A percentile compares a stretch with the other conserved stretches of the same genome.
phyloP scores from a whole-genome alignment of 805 yeast species.

The Suhomyces emberorum region DNA sequence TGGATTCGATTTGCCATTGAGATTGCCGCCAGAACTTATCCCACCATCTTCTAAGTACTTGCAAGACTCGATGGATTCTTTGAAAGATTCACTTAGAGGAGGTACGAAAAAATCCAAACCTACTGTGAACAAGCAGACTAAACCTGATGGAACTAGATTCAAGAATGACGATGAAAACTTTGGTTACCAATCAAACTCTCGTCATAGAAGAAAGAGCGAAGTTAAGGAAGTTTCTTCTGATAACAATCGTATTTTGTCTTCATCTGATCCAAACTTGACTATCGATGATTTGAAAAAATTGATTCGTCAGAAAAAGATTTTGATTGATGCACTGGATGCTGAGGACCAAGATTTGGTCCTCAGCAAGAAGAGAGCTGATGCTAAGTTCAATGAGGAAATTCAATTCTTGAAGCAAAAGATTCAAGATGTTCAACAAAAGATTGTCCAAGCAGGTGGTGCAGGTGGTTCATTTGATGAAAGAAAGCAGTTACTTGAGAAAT shows the following conservation, averaged over 20 bases:
- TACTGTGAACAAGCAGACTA: conserved; percentile 13
- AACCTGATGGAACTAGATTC: conserved; percentile 40
- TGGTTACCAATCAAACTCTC: conserved; percentile 67
- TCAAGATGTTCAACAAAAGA: conserved; percentile 38
- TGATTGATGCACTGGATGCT: conserved; percentile 69
- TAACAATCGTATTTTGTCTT: conserved; percentile 10
- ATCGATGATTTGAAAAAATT: conserved; percentile 58
- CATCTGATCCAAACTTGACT: conserved; percentile 35
- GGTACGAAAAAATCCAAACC: conserved; percentile 18
- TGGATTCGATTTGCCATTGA: conserved; percentile 79
- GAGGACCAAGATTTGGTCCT: conserved; percentile 48
- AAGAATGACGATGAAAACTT: conserved; percentile 73
- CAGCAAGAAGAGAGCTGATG: conserved; percentile 32
- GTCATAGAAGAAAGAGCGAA: conserved; percentile 43
- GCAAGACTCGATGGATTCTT: conserved; percentile 64
- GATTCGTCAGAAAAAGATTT: conserved; percentile 67
- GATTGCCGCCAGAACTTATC: conserved; percentile 82
- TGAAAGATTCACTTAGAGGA: conserved; percentile 61
- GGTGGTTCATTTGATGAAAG: conserved; percentile 41
- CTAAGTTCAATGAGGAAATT: conserved; percentile 51
- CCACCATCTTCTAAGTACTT: conserved; percentile 82
- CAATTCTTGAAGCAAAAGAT: conserved; percentile 64
- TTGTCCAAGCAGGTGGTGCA: conserved; percentile 13
- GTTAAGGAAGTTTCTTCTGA: conserved; percentile 9
- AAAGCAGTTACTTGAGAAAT: conserved; percentile 50